Conservation (phyloP, 202 grass and related monocot genomes). For the Bolboschoenoplectus hybrid region DNA sequence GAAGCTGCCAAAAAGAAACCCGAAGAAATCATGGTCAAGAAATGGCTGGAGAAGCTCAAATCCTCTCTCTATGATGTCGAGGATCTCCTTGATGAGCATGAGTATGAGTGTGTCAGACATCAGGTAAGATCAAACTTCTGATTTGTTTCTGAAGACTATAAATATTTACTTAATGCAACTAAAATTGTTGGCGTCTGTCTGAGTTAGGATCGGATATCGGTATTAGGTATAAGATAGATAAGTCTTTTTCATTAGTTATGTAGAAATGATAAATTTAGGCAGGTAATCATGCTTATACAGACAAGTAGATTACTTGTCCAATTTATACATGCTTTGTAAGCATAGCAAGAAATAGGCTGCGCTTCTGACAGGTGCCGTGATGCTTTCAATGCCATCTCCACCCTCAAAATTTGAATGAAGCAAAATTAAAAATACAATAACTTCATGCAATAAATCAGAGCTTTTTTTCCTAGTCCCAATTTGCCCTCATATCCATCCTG, state of each 20-base stretch:
- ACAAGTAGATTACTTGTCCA: background rate
- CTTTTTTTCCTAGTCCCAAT: background rate
- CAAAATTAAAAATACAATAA: background rate
- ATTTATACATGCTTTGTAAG: too few species aligned
- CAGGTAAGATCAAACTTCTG: conserved; percentile 20
- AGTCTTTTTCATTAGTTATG: background rate
- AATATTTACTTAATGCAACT: background rate
- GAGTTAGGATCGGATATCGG: background rate
- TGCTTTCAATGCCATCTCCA: background rate
- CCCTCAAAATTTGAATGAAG: background rate
- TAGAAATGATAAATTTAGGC: background rate
- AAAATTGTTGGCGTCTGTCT: background rate
- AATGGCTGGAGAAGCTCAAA: conserved; percentile 47
- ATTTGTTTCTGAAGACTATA: background rate
- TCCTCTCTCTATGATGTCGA: conserved; percentile 35
- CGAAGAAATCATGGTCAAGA: conserved; percentile 17
- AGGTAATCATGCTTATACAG: background rate
- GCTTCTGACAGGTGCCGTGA: too few species aligned
- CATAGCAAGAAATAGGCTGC: too few species aligned
- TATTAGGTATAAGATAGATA: background rate
- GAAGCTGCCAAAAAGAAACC: conserved; percentile 41
- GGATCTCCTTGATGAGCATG: conserved; percentile 46
- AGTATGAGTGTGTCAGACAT: conserved; percentile 29
- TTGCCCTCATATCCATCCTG: background rate
- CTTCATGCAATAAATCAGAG: background rate